Evolutionary conservation across 768 basidiomycete genomes (phyloP), one percentile per base, ranked within the genome.

Genomic region (Tubosaeta sp.): DNA sequence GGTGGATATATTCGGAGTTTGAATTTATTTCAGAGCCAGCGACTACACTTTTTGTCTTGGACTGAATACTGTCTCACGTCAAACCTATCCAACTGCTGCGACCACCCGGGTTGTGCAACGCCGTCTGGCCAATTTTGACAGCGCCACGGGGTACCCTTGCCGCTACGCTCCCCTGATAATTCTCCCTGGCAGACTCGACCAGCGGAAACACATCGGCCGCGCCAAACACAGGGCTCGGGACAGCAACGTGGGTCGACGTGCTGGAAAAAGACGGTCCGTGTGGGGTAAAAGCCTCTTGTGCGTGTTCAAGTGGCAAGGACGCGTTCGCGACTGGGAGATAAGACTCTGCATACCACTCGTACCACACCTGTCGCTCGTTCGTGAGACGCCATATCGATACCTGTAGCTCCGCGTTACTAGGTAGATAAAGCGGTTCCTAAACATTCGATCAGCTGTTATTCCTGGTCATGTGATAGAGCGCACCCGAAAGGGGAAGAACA

Each of bases 281-380:
- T 38, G 57, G 49, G 45, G 38, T 14, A 39, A 47, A 53, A 36
- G 10, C 51, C 39, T 56, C 63, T 21, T 59, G 64, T 10, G 36
- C 47, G 30, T 49, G 52, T 16, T 59, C 68, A 32, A 42, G n/a
- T 2, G 50, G 53, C 49, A 41, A 49, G 60, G 69, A 49, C 31
- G 64, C 61, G 35, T 67, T 68, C 30, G 79, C 74, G 16, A 86
- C 73, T 5, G 88, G 81, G 46, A 98, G 73, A 73, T 90, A 98
- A 16, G 92, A 86, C 62, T 97, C 94, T 0, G 93, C 94, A 63
- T 88, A 86, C 96, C 96, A 99, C 70, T 98, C 96, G 69, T 98
- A 98, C 96, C 96, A 99, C 13, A 99, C 90, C 59, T 88, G 86
- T 16, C 83, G 82, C 49, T 86, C 80, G 68, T 89, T 90, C 2